These are phyloP conservation scores for Saccharomycopsis schoenii DNA, from an alignment of 805 yeast genomes.

Conservation along the genomic window DNA sequence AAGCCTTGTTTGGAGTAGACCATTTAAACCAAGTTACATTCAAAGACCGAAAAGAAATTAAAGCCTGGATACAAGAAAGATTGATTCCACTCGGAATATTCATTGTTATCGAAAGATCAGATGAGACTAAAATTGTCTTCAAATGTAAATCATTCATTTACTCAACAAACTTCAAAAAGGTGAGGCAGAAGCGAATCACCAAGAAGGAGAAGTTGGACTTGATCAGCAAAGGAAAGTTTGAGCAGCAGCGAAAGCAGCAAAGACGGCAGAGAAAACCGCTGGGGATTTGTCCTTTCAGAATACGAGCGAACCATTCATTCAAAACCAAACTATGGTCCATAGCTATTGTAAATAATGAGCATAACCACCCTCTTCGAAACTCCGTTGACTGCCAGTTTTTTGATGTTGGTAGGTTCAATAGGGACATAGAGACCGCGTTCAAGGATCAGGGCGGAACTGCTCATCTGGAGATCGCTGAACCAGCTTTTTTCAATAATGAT, in stretches of 20 bases:
- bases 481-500: not conserved
- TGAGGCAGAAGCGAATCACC: conserved; percentile 17
- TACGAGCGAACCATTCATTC: conserved; percentile 51
- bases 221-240: conserved; percentile 20
- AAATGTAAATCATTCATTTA: conserved; percentile 23
- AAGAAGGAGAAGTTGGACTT: conserved; percentile 19
- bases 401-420: conserved; percentile 12
- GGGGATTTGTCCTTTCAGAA: conserved; percentile 46
- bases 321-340: conserved; percentile 47
- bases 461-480: not conserved
- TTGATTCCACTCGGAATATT: conserved; percentile 18
- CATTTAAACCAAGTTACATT: conserved; percentile 1
- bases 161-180: conserved; percentile 14
- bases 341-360: conserved; percentile 49
- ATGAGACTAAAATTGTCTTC: conserved; percentile 26
- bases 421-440: conserved; percentile 14
- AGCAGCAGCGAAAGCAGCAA: conserved; percentile 11
- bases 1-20: not conserved
- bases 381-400: conserved; percentile 7
- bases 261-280: not conserved
- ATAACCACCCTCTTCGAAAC: conserved; percentile 39
- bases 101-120: conserved; percentile 27
- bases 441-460: conserved; percentile 5
- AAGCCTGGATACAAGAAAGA: conserved; percentile 17
- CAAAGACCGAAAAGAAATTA: conserved; percentile 14